Percentiles rank a stretch among this genome's conserved stretches.
Evolutionary conservation across 345 rosid genomes (phyloP).

Genomic region (Cardamine resedifolia): DNA sequence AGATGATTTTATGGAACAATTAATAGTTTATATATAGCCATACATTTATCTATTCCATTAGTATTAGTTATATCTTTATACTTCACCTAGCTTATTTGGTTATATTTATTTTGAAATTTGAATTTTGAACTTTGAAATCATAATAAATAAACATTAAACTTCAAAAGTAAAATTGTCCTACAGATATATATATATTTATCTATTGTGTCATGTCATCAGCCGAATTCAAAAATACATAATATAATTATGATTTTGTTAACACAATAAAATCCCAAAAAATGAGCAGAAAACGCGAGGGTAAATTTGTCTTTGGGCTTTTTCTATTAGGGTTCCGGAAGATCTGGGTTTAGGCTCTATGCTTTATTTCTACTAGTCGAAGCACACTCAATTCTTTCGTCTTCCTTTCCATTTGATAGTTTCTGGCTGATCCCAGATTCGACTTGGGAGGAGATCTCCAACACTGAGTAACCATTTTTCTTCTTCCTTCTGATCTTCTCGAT

Average conservation of each 20-base stretch:
- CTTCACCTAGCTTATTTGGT: not conserved
- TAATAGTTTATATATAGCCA: not conserved
- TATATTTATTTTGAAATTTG: not conserved
- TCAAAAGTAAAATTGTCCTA: too few relatives aligned
- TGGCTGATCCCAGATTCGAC: conserved; percentile 10
- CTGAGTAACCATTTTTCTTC: conserved; percentile 1
- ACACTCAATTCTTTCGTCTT: not conserved
- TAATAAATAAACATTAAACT: not conserved
- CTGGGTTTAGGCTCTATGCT: conserved; percentile 22
- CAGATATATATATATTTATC: too few relatives aligned
- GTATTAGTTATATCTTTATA: not conserved
- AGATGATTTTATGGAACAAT: too few relatives aligned
- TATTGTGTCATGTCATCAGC: too few relatives aligned
- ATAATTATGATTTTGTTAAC: too few relatives aligned
- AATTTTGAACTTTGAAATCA: not conserved
- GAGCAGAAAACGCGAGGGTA: conserved; percentile 6
- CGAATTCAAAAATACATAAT: too few relatives aligned
- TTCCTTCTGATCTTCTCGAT: conserved; percentile 24
- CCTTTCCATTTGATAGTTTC: not conserved
- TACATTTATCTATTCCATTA: not conserved
- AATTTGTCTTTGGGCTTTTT: conserved; percentile 11
- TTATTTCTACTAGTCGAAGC: conserved; percentile 16
- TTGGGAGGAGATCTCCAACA: conserved; percentile 4
- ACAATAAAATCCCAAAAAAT: not conserved
- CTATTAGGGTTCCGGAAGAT: conserved; percentile 35